phyloP scores from a whole-genome alignment of 768 basidiomycete species.

The Naganishia kalamii region DNA sequence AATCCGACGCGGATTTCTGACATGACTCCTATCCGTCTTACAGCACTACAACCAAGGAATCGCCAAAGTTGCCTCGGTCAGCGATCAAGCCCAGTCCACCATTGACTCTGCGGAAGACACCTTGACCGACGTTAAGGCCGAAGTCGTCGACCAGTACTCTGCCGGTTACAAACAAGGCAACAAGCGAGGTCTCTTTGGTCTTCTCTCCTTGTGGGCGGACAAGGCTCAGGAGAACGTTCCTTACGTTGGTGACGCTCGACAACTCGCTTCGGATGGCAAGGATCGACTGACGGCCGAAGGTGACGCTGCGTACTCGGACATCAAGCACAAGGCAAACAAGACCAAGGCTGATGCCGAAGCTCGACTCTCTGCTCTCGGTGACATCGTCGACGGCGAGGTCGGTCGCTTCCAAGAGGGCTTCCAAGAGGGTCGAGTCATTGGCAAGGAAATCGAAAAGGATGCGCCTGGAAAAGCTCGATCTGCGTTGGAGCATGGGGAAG shows the following conservation, averaged over 20 bases:
- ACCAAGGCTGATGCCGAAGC: neutral
- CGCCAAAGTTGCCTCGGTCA: neutral
- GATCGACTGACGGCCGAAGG: neutral
- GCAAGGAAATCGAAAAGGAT: slow-evolving; percentile 4
- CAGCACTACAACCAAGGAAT: slow-evolving; percentile 14
- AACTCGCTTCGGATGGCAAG: slow-evolving; percentile 1
- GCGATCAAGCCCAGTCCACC: neutral
- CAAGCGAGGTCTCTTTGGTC: slow-evolving; percentile 6
- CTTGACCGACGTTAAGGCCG: neutral
- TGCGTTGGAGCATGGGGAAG: slow-evolving; percentile 4
- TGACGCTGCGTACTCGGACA: neutral
- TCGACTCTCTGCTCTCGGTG: neutral
- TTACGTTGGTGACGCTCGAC: neutral
- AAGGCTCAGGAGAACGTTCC: slow-evolving; percentile 2
- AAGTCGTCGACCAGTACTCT: slow-evolving; percentile 7
- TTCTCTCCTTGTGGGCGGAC: slow-evolving; percentile 4
- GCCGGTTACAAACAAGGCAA: slow-evolving; percentile 1
- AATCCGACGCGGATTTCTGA: neutral
- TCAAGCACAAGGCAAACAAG: slow-evolving; percentile 9
- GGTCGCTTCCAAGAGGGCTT: slow-evolving; percentile 8
- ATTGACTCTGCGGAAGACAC: neutral
- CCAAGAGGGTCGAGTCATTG: slow-evolving; percentile 5
- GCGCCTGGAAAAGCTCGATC: slow-evolving; percentile 6
- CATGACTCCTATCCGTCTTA: no score
- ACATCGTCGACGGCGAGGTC: neutral